Evolutionary conservation across 2,329 filamentous ascomycete species (phyloP).

Genomic region (Herpotrichia juniperi): DNA sequence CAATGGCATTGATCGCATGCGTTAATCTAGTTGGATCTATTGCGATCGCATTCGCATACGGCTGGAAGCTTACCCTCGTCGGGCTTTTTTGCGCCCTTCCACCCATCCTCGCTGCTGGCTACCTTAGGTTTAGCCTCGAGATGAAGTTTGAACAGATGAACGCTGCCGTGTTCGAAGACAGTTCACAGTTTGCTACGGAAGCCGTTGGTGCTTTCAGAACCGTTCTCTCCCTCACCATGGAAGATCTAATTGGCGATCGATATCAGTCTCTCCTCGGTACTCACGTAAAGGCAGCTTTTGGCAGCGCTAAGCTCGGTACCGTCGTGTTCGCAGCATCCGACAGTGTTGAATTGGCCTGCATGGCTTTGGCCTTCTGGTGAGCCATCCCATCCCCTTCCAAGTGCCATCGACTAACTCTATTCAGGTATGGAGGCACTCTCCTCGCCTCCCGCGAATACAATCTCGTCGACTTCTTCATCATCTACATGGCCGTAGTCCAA

Average conservation of each 20-base stretch:
- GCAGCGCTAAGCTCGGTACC: conserved; percentile 66
- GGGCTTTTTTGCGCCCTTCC: conserved; percentile 65
- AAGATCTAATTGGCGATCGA: conserved; percentile 66
- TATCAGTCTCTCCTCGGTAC: conserved; percentile 65
- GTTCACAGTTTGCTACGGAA: conserved; percentile 76
- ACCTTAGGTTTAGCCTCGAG: conserved; percentile 62
- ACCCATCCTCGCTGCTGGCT: conserved; percentile 56
- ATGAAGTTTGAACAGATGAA: conserved; percentile 73
- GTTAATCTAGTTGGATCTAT: conserved; percentile 71
- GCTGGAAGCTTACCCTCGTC: conserved; percentile 78
- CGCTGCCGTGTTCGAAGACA: conserved; percentile 70
- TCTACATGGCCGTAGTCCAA: conserved; percentile 59
- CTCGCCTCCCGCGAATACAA: conserved; percentile 55
- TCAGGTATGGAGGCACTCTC: conserved; percentile 46
- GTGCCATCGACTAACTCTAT: not conserved
- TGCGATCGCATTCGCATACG: conserved; percentile 71
- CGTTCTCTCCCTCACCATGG: conserved; percentile 72
- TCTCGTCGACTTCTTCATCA: conserved; percentile 56
- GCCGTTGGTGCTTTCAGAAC: conserved; percentile 76
- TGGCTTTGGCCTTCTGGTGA: conserved; percentile 67
- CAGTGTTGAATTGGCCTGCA: conserved; percentile 67
- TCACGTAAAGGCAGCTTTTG: conserved; percentile 66
- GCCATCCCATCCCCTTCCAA: not conserved
- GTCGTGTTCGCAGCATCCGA: conserved; percentile 73
- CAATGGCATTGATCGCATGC: conserved; percentile 63